phyloP scores from a whole-genome alignment of 352 stramenopile genomes.

The Globisporangium takayamanum region DNA sequence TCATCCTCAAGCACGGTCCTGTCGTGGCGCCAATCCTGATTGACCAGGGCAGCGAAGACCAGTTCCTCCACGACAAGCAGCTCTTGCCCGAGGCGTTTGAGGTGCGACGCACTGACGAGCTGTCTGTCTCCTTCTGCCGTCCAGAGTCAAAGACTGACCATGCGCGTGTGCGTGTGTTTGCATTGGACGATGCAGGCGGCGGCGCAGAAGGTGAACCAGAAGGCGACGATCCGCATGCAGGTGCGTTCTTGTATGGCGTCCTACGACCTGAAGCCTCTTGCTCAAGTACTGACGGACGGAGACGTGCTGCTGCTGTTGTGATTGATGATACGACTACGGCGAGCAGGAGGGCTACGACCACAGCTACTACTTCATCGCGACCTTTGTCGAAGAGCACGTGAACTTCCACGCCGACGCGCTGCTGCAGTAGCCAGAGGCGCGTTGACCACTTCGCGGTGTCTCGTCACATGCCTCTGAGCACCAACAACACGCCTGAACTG shows the following conservation, averaged over 20 bases:
- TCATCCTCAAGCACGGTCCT: conserved; percentile 70
- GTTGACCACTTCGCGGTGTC: not conserved
- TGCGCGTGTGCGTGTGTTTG: not conserved
- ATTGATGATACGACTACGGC: not conserved
- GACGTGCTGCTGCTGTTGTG: not conserved
- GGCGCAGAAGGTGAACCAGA: conserved; percentile 77
- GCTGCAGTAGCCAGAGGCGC: conserved; percentile 25
- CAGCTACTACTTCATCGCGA: conserved; percentile 97
- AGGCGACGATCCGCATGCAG: conserved; percentile 73
- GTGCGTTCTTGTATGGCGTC: conserved; percentile 6
- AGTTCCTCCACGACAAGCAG: conserved; percentile 87
- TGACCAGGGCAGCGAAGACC: conserved; percentile 87
- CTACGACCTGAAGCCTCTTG: not conserved
- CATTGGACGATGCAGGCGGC: conserved; percentile 26
- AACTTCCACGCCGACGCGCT: conserved; percentile 90
- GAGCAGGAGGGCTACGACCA: conserved; percentile 93
- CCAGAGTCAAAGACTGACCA: no score
- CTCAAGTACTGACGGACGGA: not conserved
- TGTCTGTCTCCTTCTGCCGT: not conserved
- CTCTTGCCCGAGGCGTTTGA: conserved; percentile 89
- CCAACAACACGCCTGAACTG: no score
- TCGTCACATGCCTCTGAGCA: no score
- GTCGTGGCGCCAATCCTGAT: conserved; percentile 77
- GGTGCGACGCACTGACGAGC: conserved; percentile 11
- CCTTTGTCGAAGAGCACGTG: conserved; percentile 95